Percentiles rank a stretch among this genome's conserved stretches.
phyloP scores from a whole-genome alignment of 805 yeast species.

The Metschnikowia cubensis region DNA sequence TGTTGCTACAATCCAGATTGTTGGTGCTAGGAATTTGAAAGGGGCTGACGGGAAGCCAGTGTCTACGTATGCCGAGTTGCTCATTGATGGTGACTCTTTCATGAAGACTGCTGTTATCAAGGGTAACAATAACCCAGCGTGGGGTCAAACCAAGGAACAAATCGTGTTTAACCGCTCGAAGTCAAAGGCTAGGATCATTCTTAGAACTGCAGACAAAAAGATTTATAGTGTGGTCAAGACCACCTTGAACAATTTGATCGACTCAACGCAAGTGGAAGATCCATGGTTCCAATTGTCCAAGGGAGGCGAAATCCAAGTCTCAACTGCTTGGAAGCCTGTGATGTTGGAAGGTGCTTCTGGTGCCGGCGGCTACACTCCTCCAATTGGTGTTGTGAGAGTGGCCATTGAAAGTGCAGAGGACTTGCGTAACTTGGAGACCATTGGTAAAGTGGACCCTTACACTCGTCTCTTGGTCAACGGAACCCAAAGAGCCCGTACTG shows the following conservation, averaged over 20 bases:
- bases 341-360: conserved; percentile 62
- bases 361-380: conserved; percentile 82
- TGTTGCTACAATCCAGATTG: conserved; percentile 65
- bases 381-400: conserved; percentile 87
- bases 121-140: conserved; percentile 62
- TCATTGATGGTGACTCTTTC: conserved; percentile 56
- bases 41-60: conserved; percentile 43
- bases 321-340: conserved; percentile 85
- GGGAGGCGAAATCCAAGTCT: conserved; percentile 72
- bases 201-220: conserved; percentile 57
- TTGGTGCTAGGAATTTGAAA: conserved; percentile 56
- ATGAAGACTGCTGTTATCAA: conserved; percentile 56
- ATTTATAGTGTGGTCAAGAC: conserved; percentile 57
- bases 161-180: conserved; percentile 70
- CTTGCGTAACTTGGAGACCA: conserved; percentile 77
- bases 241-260: conserved; percentile 61
- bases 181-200: conserved; percentile 60
- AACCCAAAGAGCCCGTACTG: conserved; percentile 71
- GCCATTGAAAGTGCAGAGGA: conserved; percentile 65
- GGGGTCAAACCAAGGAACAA: conserved; percentile 60
- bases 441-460: conserved; percentile 93
- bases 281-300: conserved; percentile 70
- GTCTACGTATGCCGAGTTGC: conserved; percentile 68
- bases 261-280: conserved; percentile 72
- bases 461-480: conserved; percentile 76